Evolutionary conservation across 768 basidiomycete species (phyloP).

Genomic region (Hydnum rufescens): DNA sequence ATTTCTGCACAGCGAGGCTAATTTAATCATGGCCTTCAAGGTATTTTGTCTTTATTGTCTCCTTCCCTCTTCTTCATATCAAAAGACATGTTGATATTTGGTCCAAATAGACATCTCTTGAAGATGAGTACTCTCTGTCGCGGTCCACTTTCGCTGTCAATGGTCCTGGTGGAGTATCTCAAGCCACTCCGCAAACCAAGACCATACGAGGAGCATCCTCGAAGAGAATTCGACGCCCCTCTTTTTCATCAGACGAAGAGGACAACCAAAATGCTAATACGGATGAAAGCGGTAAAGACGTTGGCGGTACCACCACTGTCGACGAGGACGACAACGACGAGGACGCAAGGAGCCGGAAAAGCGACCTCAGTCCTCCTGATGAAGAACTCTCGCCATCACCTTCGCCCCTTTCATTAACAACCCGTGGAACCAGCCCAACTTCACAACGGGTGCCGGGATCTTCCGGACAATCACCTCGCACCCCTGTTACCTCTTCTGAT

Average conservation of each 20-base stretch:
- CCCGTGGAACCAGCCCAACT: not conserved
- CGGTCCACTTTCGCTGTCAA: conserved; percentile 54
- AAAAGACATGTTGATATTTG: too few relatives aligned
- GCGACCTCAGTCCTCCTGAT: not conserved
- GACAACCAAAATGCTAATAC: not conserved
- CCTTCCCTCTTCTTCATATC: too few relatives aligned
- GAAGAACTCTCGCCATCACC: not conserved
- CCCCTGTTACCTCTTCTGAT: too few relatives aligned
- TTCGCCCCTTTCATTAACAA: not conserved
- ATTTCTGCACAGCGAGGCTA: conserved; percentile 70
- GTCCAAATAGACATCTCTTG: conserved; percentile 27
- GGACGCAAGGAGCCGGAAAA: conserved; percentile 3
- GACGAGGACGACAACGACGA: not conserved
- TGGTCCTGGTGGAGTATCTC: not conserved
- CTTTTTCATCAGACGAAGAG: not conserved
- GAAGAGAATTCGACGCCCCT: not conserved
- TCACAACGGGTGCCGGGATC: too few relatives aligned
- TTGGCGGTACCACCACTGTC: not conserved
- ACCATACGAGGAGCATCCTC: not conserved
- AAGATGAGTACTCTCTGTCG: conserved; percentile 42
- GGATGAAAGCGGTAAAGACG: not conserved
- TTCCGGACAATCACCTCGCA: too few relatives aligned
- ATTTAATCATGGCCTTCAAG: conserved; percentile 59
- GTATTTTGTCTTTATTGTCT: too few relatives aligned
- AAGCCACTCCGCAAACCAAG: too few relatives aligned